Evolutionary conservation across 129 eudicot genomes (phyloP).

Genomic region (Saposhnikovia divaricata): DNA sequence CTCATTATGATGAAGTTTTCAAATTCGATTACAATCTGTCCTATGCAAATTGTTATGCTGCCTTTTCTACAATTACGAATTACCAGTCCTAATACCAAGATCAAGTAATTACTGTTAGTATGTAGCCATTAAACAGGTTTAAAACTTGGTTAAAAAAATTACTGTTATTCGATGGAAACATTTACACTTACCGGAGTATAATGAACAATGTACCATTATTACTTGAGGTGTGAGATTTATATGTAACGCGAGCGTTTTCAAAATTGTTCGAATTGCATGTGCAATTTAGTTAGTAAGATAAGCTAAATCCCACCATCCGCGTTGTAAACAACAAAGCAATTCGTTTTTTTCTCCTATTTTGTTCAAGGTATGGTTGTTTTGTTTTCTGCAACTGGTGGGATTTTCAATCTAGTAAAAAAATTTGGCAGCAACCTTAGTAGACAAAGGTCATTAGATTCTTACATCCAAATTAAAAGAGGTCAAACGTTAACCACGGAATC

Average conservation of each 20-base stretch:
- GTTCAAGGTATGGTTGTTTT: neutral
- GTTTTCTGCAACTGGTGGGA: neutral
- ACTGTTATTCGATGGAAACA: neutral
- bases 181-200: neutral
- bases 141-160: neutral
- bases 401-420: neutral
- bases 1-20: neutral
- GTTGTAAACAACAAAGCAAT: neutral
- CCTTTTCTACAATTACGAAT: neutral
- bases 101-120: neutral
- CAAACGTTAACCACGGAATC: neutral
- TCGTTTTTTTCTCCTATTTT: neutral
- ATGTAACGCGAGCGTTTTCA: neutral
- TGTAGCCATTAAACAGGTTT: neutral
- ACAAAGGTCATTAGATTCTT: neutral
- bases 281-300: no score
- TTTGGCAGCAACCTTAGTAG: neutral
- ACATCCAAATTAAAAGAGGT: neutral
- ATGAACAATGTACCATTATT: neutral
- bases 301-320: neutral
- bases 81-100: neutral
- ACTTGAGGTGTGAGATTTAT: neutral
- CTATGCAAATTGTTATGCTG: neutral
- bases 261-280: neutral
- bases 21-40: no score